Percentiles rank a stretch among this genome's conserved stretches.
Evolutionary conservation across 2,329 filamentous ascomycete species (phyloP).

Genomic region (Phialophora macrospora): DNA sequence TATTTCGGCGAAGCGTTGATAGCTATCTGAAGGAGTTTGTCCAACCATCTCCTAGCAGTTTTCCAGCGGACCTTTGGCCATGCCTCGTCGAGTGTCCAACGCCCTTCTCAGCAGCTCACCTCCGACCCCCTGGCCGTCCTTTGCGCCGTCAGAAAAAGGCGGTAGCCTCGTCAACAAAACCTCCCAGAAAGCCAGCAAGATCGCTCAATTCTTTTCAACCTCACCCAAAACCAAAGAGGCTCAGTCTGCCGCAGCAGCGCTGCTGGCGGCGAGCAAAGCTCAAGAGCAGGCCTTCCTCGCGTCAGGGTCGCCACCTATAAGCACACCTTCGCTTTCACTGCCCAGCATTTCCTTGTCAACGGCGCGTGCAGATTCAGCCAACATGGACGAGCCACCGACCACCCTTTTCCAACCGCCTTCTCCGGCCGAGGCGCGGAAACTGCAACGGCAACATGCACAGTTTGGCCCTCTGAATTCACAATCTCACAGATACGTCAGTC

Average conservation of each 20-base stretch:
- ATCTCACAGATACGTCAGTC: slow-evolving; percentile 85
- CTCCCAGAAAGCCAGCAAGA: slow-evolving; percentile 70
- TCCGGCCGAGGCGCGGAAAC: slow-evolving; percentile 76
- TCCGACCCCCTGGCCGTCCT: slow-evolving; percentile 54
- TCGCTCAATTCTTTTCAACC: slow-evolving; percentile 81
- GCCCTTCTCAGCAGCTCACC: slow-evolving; percentile 61
- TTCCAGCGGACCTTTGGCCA: slow-evolving; percentile 46
- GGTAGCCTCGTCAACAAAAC: slow-evolving; percentile 54
- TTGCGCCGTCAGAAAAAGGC: slow-evolving; percentile 58
- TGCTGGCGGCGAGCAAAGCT: slow-evolving; percentile 69
- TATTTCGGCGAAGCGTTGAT: not conserved
- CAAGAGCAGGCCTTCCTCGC: slow-evolving; percentile 66
- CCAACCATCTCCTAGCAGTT: not conserved
- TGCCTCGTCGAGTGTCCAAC: slow-evolving; percentile 67
- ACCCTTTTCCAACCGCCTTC: slow-evolving; percentile 88
- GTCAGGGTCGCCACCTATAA: slow-evolving; percentile 65
- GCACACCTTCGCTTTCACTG: slow-evolving; percentile 74
- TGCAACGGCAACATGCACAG: slow-evolving; percentile 81
- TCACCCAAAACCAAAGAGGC: slow-evolving; percentile 74
- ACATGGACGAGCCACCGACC: slow-evolving; percentile 72
- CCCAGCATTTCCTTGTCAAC: slow-evolving; percentile 92
- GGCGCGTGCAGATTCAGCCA: slow-evolving; percentile 75
- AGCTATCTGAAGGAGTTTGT: slow-evolving; percentile 8
- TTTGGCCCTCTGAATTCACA: slow-evolving; percentile 84
- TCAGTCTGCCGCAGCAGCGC: slow-evolving; percentile 59